A percentile compares a stretch with the other conserved stretches of the same genome.
These are phyloP conservation scores for Cladophialophora chaetospira DNA, from an alignment of 2,329 filamentous ascomycete genomes.

Conservation along the genomic window DNA sequence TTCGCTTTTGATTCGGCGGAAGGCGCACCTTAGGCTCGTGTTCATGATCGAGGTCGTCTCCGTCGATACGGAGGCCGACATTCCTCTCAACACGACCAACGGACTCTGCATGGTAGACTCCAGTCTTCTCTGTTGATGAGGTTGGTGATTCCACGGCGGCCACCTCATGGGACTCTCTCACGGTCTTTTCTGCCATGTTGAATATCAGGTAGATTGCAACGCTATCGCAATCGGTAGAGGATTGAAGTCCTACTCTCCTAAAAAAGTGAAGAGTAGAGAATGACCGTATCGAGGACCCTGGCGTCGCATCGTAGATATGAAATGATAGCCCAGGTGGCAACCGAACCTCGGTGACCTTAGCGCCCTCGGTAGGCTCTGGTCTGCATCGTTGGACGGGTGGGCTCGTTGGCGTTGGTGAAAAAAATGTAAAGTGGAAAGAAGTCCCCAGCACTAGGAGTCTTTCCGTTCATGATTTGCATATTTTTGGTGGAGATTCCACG, in stretches of 20 bases:
- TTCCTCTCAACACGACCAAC: slow-evolving; percentile 9
- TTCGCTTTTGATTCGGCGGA: too few relatives aligned
- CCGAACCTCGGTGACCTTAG: not conserved
- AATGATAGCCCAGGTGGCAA: not conserved
- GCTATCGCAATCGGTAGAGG: not conserved
- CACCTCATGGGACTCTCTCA: not conserved
- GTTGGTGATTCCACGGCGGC: not conserved
- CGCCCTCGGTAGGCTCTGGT: not conserved
- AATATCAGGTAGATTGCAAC: not conserved
- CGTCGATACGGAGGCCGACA: slow-evolving; percentile 20
- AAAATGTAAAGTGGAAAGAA: not conserved
- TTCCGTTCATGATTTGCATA: not conserved
- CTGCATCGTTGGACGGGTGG: not conserved
- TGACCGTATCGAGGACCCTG: not conserved
- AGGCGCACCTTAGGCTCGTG: slow-evolving; percentile 20
- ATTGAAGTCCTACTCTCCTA: not conserved
- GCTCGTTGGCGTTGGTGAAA: not conserved
- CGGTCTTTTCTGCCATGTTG: not conserved
- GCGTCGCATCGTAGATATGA: not conserved
- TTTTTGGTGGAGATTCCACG: not conserved
- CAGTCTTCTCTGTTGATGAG: slow-evolving; percentile 5
- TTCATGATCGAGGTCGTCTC: slow-evolving; percentile 24
- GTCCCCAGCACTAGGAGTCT: not conserved
- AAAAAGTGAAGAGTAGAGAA: not conserved
- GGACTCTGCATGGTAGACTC: slow-evolving; percentile 11